Percentiles rank a stretch among this genome's conserved stretches.
These are phyloP conservation scores for Malus orientalis DNA, from an alignment of 306 rosid genomes.

Conservation along the genomic window DNA sequence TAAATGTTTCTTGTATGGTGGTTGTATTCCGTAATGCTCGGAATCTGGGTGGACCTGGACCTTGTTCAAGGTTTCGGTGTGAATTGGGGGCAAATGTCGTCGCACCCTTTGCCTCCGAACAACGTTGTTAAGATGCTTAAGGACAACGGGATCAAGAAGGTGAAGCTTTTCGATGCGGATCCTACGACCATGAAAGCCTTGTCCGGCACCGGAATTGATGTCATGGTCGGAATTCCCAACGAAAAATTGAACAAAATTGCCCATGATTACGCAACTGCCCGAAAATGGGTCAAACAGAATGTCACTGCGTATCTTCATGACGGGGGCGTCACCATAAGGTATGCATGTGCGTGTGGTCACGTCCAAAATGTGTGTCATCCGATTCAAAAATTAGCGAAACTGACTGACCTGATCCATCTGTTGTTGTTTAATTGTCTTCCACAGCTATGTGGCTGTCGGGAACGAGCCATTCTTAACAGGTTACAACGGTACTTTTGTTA, in stretches of 20 bases:
- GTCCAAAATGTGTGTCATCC: background rate
- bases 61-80: constrained; percentile 36
- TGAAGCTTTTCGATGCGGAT: constrained; percentile 67
- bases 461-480: constrained; percentile 63
- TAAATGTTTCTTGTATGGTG: constrained; percentile 10
- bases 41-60: background rate
- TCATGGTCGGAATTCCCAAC: constrained; percentile 68
- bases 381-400: too few species aligned
- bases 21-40: constrained; percentile 3
- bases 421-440: background rate
- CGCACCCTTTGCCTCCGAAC: constrained; percentile 42
- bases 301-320: constrained; percentile 28
- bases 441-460: constrained; percentile 69
- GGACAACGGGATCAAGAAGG: constrained; percentile 49
- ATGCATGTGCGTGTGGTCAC: background rate
- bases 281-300: constrained; percentile 56
- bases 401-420: too few species aligned
- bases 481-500: constrained; percentile 35
- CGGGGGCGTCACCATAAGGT: constrained; percentile 55
- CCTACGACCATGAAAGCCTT: constrained; percentile 45
- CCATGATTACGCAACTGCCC: background rate
- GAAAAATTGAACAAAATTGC: constrained; percentile 33
- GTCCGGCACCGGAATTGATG: constrained; percentile 40
- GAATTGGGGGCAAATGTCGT: constrained; percentile 61
- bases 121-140: constrained; percentile 44